phyloP scores from a whole-genome alignment of 768 basidiomycete species.

The Calocybe gangraenosa region DNA sequence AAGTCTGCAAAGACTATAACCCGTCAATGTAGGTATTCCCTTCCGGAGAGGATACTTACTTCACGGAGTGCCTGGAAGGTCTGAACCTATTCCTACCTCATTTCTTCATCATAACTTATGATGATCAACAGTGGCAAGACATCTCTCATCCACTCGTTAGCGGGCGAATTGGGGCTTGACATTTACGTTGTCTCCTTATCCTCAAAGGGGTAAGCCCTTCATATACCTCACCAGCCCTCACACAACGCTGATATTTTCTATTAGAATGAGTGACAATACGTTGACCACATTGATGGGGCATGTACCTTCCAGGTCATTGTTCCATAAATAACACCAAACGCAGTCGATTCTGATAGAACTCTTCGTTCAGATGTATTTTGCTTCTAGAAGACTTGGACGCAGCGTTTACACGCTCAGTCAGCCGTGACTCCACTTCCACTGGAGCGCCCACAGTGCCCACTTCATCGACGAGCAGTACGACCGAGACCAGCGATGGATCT shows the following conservation, averaged over 20 bases:
- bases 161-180: constrained; percentile 81
- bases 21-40: constrained; percentile 59
- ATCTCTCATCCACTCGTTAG: constrained; percentile 79
- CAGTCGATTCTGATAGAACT: constrained; percentile 13
- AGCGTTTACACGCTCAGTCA: constrained; percentile 84
- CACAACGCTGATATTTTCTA: constrained; percentile 16
- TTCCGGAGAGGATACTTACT: constrained; percentile 84
- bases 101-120: constrained; percentile 14
- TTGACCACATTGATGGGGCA: constrained; percentile 83
- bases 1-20: constrained; percentile 10
- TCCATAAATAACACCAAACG: constrained; percentile 3
- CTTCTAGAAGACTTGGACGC: constrained; percentile 93
- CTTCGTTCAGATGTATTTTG: constrained; percentile 70
- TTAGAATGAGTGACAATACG: constrained; percentile 88
- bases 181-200: constrained; percentile 90
- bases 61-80: constrained; percentile 87
- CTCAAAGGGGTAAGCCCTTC: constrained; percentile 65
- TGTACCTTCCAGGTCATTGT: constrained; percentile 70
- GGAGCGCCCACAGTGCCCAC: constrained; percentile 57
- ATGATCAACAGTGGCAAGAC: constrained; percentile 65
- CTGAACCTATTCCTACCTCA: constrained; percentile 11
- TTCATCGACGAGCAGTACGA: constrained; percentile 35
- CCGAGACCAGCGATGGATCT: constrained; percentile 65
- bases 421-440: constrained; percentile 76
- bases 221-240: constrained; percentile 4